These are phyloP conservation scores for Euphorbia celastroides DNA, from an alignment of 441 rosid genomes.

Conservation along the genomic window DNA sequence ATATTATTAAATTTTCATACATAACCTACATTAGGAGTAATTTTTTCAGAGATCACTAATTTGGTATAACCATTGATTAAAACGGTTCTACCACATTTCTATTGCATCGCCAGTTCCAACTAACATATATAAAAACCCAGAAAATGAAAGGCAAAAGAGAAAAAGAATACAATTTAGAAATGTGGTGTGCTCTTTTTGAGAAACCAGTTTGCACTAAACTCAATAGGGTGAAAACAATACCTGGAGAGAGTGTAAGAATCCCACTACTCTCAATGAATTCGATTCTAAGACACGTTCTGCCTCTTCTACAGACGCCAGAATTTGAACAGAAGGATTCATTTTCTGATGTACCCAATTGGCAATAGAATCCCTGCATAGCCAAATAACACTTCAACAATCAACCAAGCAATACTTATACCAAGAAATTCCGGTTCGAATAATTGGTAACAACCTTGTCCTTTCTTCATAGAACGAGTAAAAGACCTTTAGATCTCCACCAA, in stretches of 20 bases:
- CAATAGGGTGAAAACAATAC: background rate
- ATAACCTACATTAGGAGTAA: too few species aligned
- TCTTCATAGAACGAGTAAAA: background rate
- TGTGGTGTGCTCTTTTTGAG: too few species aligned
- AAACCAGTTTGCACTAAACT: too few species aligned
- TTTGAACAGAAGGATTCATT: constrained; percentile 4
- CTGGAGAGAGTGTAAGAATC: constrained; percentile 22
- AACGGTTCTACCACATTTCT: too few species aligned
- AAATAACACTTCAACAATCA: background rate
- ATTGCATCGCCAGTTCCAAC: too few species aligned
- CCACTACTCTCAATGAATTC: constrained; percentile 26
- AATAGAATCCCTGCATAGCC: constrained; percentile 29
- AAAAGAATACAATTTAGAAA: too few species aligned
- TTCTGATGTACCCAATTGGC: constrained; percentile 33
- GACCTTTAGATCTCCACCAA: constrained; percentile 13
- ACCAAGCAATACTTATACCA: background rate
- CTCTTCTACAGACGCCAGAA: constrained; percentile 16
- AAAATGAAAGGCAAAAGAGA: too few species aligned
- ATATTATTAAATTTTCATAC: too few species aligned
- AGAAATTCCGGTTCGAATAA: too few species aligned
- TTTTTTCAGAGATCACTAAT: too few species aligned
- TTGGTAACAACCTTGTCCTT: constrained; percentile 5
- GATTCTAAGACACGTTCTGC: constrained; percentile 22
- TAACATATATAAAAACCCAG: too few species aligned
- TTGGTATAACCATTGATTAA: too few species aligned